Base-by-base conservation (phyloP, 495 filamentous ascomycete genomes). In the Aspergillus ostianus region DNA sequence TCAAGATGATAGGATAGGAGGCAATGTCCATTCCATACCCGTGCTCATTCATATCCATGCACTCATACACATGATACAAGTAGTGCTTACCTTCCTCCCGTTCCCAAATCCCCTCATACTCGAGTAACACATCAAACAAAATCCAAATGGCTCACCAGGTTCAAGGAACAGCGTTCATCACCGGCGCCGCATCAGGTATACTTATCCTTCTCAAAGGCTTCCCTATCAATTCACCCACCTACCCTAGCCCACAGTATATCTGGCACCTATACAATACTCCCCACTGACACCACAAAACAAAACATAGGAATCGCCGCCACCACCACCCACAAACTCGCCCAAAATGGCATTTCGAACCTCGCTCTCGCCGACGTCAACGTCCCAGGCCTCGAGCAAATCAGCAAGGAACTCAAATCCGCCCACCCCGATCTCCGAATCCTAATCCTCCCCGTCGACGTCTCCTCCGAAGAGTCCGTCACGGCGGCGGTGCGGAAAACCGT, bases 261-360 rank as follows among this genome's bases (percentile, higher is more conserved):
- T n/a, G n/a, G n/a, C 23, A 26, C 23, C 23, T 26, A n/a, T n/a
- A n/a, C n/a, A n/a, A n/a, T n/a, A n/a, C n/a, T 26, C 23, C 23
- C 23, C 20, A n/a, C 36, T 53, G 41, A 51, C 30, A 7, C 29
- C 29, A 7, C 3, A 51, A 53, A 32, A 49, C n/a, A 55, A 19
- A 27, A 50, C 9, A 32, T 19, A 73, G 69, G 69, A 47, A 72
- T 74, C 45, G 71, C 69, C 49, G 64, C 58, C 27, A 48, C 23
- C n/a, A 65, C 65, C 19, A 66, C 71, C 19, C 17, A 58, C 9
- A 23, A 57, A n/a, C 66, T 70, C 15, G 69, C 67, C 0, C 44
- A 63, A 12, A 62, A 69, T n/a, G 69, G 69, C 4, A 64, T 70
- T 45, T 32, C 20, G 3, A 46, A 47, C 9, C 47, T 74, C 6